Evolutionary conservation across 306 rosid species (phyloP).

Genomic region (Cicer yamashitae): DNA sequence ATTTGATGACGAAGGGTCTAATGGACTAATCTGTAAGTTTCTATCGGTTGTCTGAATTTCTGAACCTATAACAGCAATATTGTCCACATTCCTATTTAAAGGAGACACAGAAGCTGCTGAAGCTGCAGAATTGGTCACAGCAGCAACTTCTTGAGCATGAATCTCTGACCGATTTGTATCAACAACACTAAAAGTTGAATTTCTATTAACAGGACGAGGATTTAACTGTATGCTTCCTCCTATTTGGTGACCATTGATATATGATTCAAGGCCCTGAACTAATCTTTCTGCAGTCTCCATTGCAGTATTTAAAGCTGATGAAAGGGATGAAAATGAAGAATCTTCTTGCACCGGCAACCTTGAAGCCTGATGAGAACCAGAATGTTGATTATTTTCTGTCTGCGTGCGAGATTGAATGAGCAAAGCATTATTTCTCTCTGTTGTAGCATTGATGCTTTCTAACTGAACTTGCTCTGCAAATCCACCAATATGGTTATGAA

Average conservation of each 20-base stretch:
- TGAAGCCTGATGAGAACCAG: conserved; percentile 53
- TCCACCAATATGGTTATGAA: conserved; percentile 52
- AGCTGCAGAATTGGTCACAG: conserved; percentile 47
- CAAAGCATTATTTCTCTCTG: conserved; percentile 47
- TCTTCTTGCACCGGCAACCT: conserved; percentile 60
- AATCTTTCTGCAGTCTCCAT: conserved; percentile 68
- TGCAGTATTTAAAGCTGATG: conserved; percentile 71
- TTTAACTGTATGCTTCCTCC: conserved; percentile 52
- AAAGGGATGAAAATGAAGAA: conserved; percentile 69
- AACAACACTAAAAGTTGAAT: conserved; percentile 44
- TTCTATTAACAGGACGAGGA: conserved; percentile 41
- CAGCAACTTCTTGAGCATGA: conserved; percentile 45
- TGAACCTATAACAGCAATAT: conserved; percentile 33
- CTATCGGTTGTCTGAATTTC: conserved; percentile 49
- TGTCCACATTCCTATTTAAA: conserved; percentile 42
- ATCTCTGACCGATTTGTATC: conserved; percentile 49
- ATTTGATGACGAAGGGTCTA: conserved; percentile 54
- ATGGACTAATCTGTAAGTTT: conserved; percentile 40
- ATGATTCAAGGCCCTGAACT: conserved; percentile 66
- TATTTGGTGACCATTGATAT: conserved; percentile 43
- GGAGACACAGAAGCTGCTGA: conserved; percentile 47
- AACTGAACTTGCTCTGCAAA: conserved; percentile 54
- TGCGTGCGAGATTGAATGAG: conserved; percentile 38
- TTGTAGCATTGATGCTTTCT: conserved; percentile 39
- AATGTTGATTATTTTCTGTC: conserved; percentile 39